Base-by-base conservation (phyloP, 805 yeast species). In the Pichia membranifaciens region DNA sequence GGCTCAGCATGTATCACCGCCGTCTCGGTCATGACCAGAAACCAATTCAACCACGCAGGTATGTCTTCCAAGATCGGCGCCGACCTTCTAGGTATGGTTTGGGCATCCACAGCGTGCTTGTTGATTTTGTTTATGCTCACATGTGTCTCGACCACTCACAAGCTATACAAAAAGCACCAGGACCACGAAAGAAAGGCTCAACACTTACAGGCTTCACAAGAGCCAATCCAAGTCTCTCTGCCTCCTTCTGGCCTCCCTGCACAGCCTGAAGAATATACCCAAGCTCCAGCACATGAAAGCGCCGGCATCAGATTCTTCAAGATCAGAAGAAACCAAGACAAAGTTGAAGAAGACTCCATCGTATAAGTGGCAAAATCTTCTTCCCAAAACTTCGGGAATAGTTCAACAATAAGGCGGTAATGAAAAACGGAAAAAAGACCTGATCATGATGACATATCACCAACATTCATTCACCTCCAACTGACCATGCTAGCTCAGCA, bases 1-100 rank as follows among this genome's bases (percentile, higher is more conserved):
- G 87, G 84, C 46, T 83, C 84, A 39, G 70, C 86, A 12, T 69
- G 83, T 60, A 77, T 80, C 63, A 87, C 96, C 31, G 93, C 95
- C 3, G 85, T 78, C 38, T 65, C 75, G 51, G 95, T 84, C n/a
- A 61, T 85, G 70, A 93, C 87, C 41, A 82, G 74, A 62, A 72
- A 79, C 57, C 82, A 84, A 23, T 90, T 90, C 75, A 59, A 64
- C 35, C 61, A 68, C 50, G 75, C 64, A 25, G 73, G 69, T 38
- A 59, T 70, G 52, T 49, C 54, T 15, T 72, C 81, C 37, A 68
- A 73, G 46, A 53, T 84, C 49, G 87, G 88, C 51, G 72, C 78
- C 29, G 67, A 76, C 41, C 65, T 76, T 58, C 62, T 81, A 61
- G 90, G 84, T 58, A 59, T 84, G 47, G 60, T 80, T 6, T 86